Conservation (phyloP, 2,329 filamentous ascomycete genomes). For the Venturia nashicola region DNA sequence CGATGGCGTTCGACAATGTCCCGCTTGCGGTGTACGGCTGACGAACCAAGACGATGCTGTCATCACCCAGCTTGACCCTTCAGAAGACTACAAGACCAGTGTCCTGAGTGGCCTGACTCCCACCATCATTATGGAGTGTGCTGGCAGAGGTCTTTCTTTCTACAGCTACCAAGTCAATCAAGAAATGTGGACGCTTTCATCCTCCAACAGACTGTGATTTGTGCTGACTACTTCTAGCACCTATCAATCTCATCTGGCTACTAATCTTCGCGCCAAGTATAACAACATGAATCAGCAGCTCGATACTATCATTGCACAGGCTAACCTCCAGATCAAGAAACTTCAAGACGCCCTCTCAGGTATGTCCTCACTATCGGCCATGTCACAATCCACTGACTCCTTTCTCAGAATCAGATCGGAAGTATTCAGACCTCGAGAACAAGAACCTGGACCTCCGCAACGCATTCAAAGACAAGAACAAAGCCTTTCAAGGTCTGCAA, state of each 20-base stretch:
- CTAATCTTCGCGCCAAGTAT: conserved; percentile 62
- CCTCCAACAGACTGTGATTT: not conserved
- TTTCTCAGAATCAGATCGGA: not conserved
- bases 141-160: conserved; percentile 65
- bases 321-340: conserved; percentile 57
- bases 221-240: conserved; percentile 35
- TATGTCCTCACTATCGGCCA: conserved; percentile 22
- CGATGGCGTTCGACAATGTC: conserved; percentile 49
- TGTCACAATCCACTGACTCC: conserved; percentile 3
- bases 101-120: conserved; percentile 75
- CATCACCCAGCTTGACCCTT: conserved; percentile 58
- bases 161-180: conserved; percentile 80
- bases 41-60: conserved; percentile 64
- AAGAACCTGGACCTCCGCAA: conserved; percentile 62
- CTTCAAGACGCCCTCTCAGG: conserved; percentile 54
- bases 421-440: conserved; percentile 34
- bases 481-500: conserved; percentile 56
- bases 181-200: conserved; percentile 50
- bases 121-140: conserved; percentile 74
- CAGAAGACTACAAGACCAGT: conserved; percentile 82
- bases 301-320: conserved; percentile 62
- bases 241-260: conserved; percentile 66
- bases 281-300: conserved; percentile 50
- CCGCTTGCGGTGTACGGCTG: conserved; percentile 60
- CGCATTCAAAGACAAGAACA: conserved; percentile 57